Base-by-base conservation (phyloP, 2,329 filamentous ascomycete genomes). In the Leptographium flavum region DNA sequence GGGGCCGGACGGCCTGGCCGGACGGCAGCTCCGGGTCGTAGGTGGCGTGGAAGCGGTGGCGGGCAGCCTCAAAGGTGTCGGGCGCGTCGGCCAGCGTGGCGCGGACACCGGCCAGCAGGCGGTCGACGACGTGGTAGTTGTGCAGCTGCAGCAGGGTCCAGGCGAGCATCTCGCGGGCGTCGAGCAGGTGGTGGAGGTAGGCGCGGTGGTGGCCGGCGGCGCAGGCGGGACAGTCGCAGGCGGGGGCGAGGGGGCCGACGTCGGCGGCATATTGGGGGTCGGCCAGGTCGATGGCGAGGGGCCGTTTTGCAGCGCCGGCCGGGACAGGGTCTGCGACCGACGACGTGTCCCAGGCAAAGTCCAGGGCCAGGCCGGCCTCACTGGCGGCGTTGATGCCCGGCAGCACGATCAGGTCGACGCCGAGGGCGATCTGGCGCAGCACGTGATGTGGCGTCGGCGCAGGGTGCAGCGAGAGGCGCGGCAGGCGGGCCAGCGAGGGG, bases 121-220 rank as follows among this genome's bases (percentile, higher is more conserved):
- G 56, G 39, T 75, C 71, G 44, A 94, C 62, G 8, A 83, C 64
- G 49, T 79, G 71, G 59, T 93, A 80, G 59, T 98, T 98, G 64
- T 98, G 92, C 4, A 94, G 73, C 60, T 96, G 90, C 8, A 98
- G 70, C 8, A 98, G 70, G 0, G 82, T 84, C 92, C 92, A 98
- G 22, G 83, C 90, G 5, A 95, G 76, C 92, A 98, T 96, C 63
- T 98, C 92, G 57, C 88, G 93, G 1, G 92, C 87, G 39, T 77
- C 72, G 6, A 98, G 74, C 1, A 96, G 71, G 60, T 98, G 92
- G 52, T 87, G 82, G 31, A 98, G 58, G 61, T 85, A 98, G 0
- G 92, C 90, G 42, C 81, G 71, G 62, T 94, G 87, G 60, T 96
- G 90, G 17, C 74, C 74, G 2, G 69, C 76, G 2, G 69, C 76